Conservation (phyloP, 805 yeast species). For the Candida yuanshanica region DNA sequence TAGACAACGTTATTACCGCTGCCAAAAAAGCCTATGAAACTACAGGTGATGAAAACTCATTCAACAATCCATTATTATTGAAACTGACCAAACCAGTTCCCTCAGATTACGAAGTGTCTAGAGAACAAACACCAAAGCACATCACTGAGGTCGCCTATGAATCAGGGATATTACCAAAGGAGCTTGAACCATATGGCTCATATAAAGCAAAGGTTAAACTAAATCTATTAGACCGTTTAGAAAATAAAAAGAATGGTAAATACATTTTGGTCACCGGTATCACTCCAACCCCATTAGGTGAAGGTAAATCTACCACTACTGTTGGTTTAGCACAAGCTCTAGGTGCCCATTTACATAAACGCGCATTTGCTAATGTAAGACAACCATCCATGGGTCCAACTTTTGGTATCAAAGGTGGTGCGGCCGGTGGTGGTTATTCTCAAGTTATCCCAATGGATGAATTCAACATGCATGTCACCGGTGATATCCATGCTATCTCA, state of each 20-base stretch:
- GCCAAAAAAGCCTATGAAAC: constrained; percentile 44
- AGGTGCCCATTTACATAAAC: constrained; percentile 81
- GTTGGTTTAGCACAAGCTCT: constrained; percentile 95
- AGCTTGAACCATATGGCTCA: constrained; percentile 84
- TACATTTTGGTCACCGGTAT: constrained; percentile 93
- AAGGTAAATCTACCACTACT: constrained; percentile 95
- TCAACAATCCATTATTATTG: constrained; percentile 45
- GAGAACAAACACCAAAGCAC: constrained; percentile 83
- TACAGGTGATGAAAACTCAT: constrained; percentile 16
- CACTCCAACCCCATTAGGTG: constrained; percentile 97
- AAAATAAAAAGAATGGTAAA: constrained; percentile 62
- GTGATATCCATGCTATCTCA: constrained; percentile 94
- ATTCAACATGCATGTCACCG: constrained; percentile 95
- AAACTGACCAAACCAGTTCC: constrained; percentile 68
- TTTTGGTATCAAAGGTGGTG: constrained; percentile 98
- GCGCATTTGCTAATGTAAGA: constrained; percentile 89
- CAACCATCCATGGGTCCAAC: constrained; percentile 99
- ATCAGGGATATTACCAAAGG: constrained; percentile 70
- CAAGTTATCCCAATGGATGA: constrained; percentile 99
- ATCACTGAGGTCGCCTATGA: constrained; percentile 72
- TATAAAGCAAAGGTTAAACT: constrained; percentile 85
- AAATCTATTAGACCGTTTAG: constrained; percentile 62
- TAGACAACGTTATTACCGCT: constrained; percentile 64
- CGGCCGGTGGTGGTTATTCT: constrained; percentile 98
- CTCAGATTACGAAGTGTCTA: constrained; percentile 83